Conservation (phyloP, 1,284 basidiomycete species). For the Macrocystidia cucumis region DNA sequence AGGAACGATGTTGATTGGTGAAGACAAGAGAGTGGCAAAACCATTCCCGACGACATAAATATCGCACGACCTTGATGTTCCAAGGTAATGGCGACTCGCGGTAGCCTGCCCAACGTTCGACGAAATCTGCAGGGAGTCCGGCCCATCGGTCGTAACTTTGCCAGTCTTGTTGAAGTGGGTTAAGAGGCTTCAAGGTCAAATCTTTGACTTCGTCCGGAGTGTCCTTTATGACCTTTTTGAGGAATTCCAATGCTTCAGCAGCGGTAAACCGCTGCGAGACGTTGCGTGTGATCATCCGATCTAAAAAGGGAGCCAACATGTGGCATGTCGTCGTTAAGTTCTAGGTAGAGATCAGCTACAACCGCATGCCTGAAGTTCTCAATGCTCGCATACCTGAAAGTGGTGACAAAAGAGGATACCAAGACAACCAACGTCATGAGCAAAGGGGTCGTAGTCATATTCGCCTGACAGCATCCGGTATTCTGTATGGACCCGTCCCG, state of each 20-base stretch:
- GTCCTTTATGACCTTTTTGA: neutral
- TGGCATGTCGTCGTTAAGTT: no score
- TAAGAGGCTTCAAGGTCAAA: neutral
- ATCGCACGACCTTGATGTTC: neutral
- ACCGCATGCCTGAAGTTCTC: no score
- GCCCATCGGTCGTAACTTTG: neutral
- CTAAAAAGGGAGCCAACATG: conserved; percentile 1
- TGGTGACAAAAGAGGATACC: no score
- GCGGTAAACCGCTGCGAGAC: conserved; percentile 1
- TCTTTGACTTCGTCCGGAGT: neutral
- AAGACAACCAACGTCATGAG: no score
- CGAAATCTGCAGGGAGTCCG: neutral
- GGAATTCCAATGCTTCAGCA: neutral
- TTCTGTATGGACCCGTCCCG: no score
- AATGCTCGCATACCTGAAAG: no score
- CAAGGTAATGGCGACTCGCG: neutral
- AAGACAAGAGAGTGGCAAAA: neutral
- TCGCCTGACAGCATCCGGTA: no score
- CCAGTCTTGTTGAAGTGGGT: neutral
- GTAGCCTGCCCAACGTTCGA: neutral
- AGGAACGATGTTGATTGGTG: no score
- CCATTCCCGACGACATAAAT: neutral
- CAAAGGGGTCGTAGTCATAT: no score
- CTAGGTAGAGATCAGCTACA: no score
- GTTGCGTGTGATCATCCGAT: conserved; percentile 1